Evolutionary conservation across 225 moss, liverwort and hornwort genomes (phyloP), one percentile per base, ranked within the genome.

Genomic region (Neckera pumila): DNA sequence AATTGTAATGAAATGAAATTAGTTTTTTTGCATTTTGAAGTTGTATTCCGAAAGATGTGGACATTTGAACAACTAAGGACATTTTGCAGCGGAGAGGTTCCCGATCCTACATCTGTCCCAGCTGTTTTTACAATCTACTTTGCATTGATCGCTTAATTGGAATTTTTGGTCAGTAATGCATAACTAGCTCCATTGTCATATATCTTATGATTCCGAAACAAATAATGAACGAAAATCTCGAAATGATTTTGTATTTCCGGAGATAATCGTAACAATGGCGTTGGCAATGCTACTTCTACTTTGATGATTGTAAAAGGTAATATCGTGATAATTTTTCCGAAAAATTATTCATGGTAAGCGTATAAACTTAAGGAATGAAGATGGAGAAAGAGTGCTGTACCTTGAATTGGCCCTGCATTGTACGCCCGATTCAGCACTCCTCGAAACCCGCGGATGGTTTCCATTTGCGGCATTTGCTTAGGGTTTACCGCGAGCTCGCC

Each of bases 401-500:
- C 86, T 86, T 10, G 63, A 47, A 76, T 27, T 23, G 38, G 8
- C n/a, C 13, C 51, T 3, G 84, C 58, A 49, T 12, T 83, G 88
- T 94, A 99, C 26, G 95, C 96, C 36, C 83, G 90, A 34, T 87
- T 86, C 4, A 99, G 95, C 79, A 97, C 70, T 17, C 79, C 91
- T 56, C 94, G 92, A 79, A 99, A 99, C 51, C 88, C 92, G 14
- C 45, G 64, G 17, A 99, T 92, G 23, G 93, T 92, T 76, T 94
- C 94, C 45, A 86, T 81, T 25, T 91, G 76, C 27, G 94, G 97
- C 98, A 99, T 99, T 54, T 88, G 93, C 26, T 86, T 47, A 3
- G 94, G 89, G 58, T 90, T 90, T 4, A 99, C 91, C 27, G 89
- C 87, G 16, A 99, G 90, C 90, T 99, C 98, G 18, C 92, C 95